These are phyloP conservation scores for Cladophialophora chaetospira DNA, from an alignment of 2,329 filamentous ascomycete species.

Conservation along the genomic window DNA sequence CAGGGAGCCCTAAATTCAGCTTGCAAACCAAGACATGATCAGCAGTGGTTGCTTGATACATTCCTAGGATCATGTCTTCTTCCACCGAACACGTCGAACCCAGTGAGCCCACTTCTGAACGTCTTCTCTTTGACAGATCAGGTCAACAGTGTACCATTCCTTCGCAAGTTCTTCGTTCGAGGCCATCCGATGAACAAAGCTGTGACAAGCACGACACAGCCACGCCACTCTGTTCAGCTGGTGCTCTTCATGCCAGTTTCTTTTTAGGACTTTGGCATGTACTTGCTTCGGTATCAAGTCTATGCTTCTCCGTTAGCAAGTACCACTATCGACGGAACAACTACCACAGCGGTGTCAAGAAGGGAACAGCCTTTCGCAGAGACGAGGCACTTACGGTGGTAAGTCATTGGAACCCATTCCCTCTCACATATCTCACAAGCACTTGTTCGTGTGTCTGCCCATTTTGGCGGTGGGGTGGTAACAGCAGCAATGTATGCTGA, in stretches of 20 bases:
- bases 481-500: constrained; percentile 62
- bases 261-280: constrained; percentile 73
- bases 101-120: constrained; percentile 71
- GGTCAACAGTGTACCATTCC: constrained; percentile 72
- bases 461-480: constrained; percentile 65
- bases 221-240: constrained; percentile 79
- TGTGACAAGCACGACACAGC: constrained; percentile 82
- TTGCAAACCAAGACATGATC: too few species aligned
- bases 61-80: constrained; percentile 56
- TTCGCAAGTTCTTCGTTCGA: constrained; percentile 76
- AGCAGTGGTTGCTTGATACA: too few species aligned
- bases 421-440: constrained; percentile 77
- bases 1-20: too few species aligned
- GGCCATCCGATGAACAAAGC: constrained; percentile 75
- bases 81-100: constrained; percentile 75
- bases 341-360: too few species aligned
- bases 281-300: constrained; percentile 76
- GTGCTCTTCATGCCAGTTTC: constrained; percentile 76
- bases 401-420: constrained; percentile 74
- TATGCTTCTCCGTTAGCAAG: too few species aligned
- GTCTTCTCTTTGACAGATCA: constrained; percentile 69
- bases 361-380: too few species aligned
- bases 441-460: constrained; percentile 57
- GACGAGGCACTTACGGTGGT: too few species aligned
- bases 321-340: too few species aligned